Conservation (phyloP, 192 early-diverging fungal genomes). For the Coemansia sp. region DNA sequence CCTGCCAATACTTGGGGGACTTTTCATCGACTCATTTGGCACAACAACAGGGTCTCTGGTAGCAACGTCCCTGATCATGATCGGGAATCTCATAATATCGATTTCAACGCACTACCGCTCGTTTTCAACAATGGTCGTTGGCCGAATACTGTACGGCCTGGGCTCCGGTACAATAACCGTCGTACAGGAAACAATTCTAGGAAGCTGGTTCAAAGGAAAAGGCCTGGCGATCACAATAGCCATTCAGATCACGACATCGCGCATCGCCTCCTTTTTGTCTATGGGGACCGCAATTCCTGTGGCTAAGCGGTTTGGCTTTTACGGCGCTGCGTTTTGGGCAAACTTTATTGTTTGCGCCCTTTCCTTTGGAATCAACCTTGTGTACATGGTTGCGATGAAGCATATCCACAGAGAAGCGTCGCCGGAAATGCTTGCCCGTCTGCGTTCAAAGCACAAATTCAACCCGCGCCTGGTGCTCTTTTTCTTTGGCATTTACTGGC, state of each 20-base stretch:
- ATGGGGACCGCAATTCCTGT: slow-evolving; percentile 68
- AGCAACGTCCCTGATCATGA: slow-evolving; percentile 59
- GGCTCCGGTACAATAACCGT: slow-evolving; percentile 74
- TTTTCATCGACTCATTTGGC: slow-evolving; percentile 67
- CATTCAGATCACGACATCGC: slow-evolving; percentile 68
- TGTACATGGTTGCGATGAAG: slow-evolving; percentile 62
- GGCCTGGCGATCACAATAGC: slow-evolving; percentile 68
- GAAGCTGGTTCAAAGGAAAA: slow-evolving; percentile 73
- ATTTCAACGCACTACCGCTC: slow-evolving; percentile 51
- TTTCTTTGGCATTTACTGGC: slow-evolving; percentile 64
- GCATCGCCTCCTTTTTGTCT: slow-evolving; percentile 69
- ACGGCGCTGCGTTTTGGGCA: slow-evolving; percentile 58
- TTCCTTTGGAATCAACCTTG: slow-evolving; percentile 69
- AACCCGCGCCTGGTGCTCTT: slow-evolving; percentile 57
- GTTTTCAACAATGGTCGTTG: slow-evolving; percentile 57
- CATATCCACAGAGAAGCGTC: slow-evolving; percentile 35
- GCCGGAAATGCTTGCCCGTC: slow-evolving; percentile 16
- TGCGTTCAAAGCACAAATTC: slow-evolving; percentile 60
- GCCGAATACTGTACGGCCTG: slow-evolving; percentile 62
- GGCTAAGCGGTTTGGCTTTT: slow-evolving; percentile 45
- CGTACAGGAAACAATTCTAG: slow-evolving; percentile 78
- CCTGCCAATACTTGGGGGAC: slow-evolving; percentile 56
- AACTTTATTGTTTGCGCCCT: slow-evolving; percentile 64
- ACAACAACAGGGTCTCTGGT: slow-evolving; percentile 58
- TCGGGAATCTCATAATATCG: slow-evolving; percentile 57